These are phyloP conservation scores for Calonectria honghensis DNA, from an alignment of 2,329 filamentous ascomycete genomes.

Conservation along the genomic window DNA sequence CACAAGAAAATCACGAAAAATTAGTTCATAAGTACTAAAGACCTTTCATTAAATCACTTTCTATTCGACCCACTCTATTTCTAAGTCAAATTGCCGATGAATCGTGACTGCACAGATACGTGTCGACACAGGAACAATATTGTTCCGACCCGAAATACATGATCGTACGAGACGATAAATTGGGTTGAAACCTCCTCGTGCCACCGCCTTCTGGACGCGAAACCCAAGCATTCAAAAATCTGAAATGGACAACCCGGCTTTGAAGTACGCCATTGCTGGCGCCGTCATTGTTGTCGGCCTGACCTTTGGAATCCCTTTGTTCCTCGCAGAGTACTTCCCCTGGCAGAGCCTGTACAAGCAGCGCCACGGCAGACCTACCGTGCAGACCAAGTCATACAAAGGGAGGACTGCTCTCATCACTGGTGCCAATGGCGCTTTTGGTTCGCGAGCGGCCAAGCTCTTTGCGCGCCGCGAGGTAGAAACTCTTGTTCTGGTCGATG, in stretches of 20 bases:
- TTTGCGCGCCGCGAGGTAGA: constrained; percentile 59
- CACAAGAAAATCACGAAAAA: background rate
- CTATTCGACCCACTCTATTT: background rate
- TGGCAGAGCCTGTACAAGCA: constrained; percentile 58
- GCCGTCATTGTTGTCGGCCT: constrained; percentile 48
- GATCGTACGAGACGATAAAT: constrained; percentile 45
- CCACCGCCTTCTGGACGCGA: constrained; percentile 32
- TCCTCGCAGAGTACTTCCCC: constrained; percentile 61
- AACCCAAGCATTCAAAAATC: constrained; percentile 7
- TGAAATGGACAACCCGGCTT: constrained; percentile 44
- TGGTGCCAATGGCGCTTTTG: constrained; percentile 61
- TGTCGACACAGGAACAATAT: constrained; percentile 38
- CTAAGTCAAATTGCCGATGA: background rate
- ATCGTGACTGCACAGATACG: background rate
- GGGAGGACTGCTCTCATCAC: constrained; percentile 61
- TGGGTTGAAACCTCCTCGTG: constrained; percentile 36
- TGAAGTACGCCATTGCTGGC: constrained; percentile 38
- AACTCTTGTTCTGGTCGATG: constrained; percentile 61
- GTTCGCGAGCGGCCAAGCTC: constrained; percentile 60
- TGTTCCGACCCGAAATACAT: constrained; percentile 48
- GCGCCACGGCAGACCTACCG: constrained; percentile 58
- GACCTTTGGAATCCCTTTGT: constrained; percentile 56
- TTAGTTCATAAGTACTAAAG: fast-evolving
- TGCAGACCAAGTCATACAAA: constrained; percentile 59
- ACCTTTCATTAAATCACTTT: background rate